Conservation (phyloP, 2,329 filamentous ascomycete species). For the Tolypocladium pustulatum region DNA sequence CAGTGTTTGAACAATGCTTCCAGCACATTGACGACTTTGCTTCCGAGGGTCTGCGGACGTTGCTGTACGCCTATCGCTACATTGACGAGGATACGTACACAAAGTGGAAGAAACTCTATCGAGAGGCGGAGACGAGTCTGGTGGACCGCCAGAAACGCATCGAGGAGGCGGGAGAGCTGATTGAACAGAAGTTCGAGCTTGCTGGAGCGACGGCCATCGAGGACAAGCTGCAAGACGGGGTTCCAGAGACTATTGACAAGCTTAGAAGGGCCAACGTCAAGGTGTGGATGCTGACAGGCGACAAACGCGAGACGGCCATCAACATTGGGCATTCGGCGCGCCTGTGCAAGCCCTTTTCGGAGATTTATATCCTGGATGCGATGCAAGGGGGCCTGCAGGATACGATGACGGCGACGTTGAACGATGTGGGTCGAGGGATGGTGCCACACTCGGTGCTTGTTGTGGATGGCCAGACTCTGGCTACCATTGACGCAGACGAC, state of each 20-base stretch:
- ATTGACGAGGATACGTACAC: conserved; percentile 62
- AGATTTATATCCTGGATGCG: conserved; percentile 64
- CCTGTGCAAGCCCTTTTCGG: conserved; percentile 63
- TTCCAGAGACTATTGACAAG: conserved; percentile 79
- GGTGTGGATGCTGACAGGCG: conserved; percentile 86
- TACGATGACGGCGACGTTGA: conserved; percentile 54
- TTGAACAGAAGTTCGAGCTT: conserved; percentile 69
- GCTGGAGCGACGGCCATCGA: conserved; percentile 82
- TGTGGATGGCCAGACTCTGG: conserved; percentile 72
- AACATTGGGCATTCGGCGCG: conserved; percentile 71
- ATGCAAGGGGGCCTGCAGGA: conserved; percentile 46
- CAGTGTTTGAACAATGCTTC: conserved; percentile 71
- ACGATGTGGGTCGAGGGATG: conserved; percentile 56
- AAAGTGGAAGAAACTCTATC: conserved; percentile 64
- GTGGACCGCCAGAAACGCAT: conserved; percentile 65
- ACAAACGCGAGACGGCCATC: conserved; percentile 79
- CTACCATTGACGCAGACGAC: conserved; percentile 52
- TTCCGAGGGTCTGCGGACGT: conserved; percentile 70
- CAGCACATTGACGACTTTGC: conserved; percentile 85
- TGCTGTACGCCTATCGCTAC: conserved; percentile 71
- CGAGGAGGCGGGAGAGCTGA: conserved; percentile 66
- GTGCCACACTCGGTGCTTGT: conserved; percentile 57
- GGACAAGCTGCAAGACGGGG: conserved; percentile 75
- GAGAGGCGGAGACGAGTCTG: conserved; percentile 69
- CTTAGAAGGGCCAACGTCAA: conserved; percentile 76